Evolutionary conservation across 495 filamentous ascomycete species (phyloP).

Genomic region (Diplogelasinospora grovesii): DNA sequence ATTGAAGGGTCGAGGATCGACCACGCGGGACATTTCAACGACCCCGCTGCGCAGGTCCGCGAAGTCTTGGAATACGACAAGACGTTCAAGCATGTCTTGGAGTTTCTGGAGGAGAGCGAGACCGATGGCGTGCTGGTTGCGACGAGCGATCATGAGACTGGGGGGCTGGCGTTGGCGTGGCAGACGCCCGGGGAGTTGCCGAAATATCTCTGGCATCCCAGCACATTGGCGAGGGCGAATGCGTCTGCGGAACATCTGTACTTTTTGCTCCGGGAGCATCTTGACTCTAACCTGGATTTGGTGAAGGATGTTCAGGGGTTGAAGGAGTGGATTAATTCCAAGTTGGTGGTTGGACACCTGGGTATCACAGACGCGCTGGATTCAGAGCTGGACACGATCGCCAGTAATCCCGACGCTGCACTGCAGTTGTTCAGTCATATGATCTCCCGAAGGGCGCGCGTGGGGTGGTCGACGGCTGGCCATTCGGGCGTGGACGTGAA

Average conservation of each 20-base stretch:
- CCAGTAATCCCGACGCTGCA: constrained; percentile 46
- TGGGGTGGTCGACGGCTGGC: constrained; percentile 89
- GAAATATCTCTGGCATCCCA: constrained; percentile 79
- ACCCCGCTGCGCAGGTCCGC: constrained; percentile 90
- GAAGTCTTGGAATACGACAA: constrained; percentile 91
- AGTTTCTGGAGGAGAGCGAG: constrained; percentile 70
- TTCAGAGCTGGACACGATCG: constrained; percentile 60
- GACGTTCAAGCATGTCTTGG: constrained; percentile 71
- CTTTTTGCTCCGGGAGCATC: constrained; percentile 49
- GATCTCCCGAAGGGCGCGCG: constrained; percentile 76
- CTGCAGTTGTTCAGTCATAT: constrained; percentile 70
- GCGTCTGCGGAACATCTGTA: constrained; percentile 69
- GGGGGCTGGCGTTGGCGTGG: constrained; percentile 72
- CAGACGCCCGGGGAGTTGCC: constrained; percentile 41
- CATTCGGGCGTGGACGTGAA: constrained; percentile 90
- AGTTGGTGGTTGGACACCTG: constrained; percentile 57
- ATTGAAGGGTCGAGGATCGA: constrained; percentile 95
- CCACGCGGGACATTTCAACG: constrained; percentile 91
- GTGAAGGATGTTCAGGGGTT: constrained; percentile 37
- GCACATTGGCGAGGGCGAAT: constrained; percentile 70
- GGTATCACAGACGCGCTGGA: constrained; percentile 70
- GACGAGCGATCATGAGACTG: constrained; percentile 95
- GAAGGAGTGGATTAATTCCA: constrained; percentile 50
- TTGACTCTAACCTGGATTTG: constrained; percentile 29
- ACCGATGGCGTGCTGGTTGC: constrained; percentile 73